Conservation (phyloP, 1,284 basidiomycete species). For the Ustanciosporium gigantosporum region DNA sequence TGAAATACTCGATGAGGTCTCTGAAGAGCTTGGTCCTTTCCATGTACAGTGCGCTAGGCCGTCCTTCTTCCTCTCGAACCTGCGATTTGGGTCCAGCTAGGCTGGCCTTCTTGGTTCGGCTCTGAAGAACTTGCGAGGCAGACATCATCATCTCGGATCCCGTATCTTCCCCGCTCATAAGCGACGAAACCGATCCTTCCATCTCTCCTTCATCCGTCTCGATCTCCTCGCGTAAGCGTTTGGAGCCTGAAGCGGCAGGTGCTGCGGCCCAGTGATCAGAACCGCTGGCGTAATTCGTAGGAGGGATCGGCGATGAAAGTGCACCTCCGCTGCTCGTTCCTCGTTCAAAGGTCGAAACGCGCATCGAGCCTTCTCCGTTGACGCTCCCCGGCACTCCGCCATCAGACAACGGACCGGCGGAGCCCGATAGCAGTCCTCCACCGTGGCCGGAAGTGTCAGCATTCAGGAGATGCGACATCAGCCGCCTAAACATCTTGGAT, state of each 20-base stretch:
- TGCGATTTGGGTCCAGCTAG: not conserved
- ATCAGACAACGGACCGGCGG: not conserved
- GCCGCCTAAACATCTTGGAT: constrained; percentile 52
- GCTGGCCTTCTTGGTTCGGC: not conserved
- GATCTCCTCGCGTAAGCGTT: constrained; percentile 21
- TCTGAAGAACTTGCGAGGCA: constrained; percentile 16
- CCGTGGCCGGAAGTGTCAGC: constrained; percentile 3
- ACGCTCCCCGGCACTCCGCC: not conserved
- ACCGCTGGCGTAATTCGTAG: constrained; percentile 1
- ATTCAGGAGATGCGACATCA: constrained; percentile 57
- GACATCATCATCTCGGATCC: constrained; percentile 37
- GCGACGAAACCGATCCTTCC: constrained; percentile 24
- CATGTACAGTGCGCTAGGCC: constrained; percentile 26
- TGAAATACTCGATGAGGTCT: constrained; percentile 54
- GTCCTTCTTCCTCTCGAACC: constrained; percentile 23
- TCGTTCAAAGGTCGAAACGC: too few species aligned
- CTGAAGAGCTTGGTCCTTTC: constrained; percentile 53
- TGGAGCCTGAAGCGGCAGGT: too few species aligned
- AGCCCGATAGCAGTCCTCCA: not conserved
- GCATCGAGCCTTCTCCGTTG: not conserved
- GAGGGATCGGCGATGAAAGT: constrained; percentile 22
- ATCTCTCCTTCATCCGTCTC: constrained; percentile 36
- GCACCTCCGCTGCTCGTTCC: not conserved
- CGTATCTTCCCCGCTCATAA: constrained; percentile 25
- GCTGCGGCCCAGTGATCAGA: constrained; percentile 16